These are phyloP conservation scores for Zizania latifolia DNA, from an alignment of 176 grass and related monocot species.

Conservation along the genomic window DNA sequence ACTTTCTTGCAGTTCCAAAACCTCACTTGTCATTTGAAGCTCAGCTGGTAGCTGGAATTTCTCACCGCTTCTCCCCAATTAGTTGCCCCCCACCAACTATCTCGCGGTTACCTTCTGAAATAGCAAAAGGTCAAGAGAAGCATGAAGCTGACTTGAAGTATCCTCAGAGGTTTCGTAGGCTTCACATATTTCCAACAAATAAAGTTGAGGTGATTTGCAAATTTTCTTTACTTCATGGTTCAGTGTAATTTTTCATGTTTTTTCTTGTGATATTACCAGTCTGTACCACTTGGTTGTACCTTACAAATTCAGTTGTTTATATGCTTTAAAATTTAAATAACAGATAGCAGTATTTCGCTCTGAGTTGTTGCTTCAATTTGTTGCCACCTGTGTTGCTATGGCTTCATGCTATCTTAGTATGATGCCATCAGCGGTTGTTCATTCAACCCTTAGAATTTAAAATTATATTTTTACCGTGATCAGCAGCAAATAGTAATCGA, in stretches of 20 bases:
- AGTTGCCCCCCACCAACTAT: slow-evolving; percentile 49
- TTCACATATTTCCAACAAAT: slow-evolving; percentile 82
- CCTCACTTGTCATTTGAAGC: slow-evolving; percentile 90
- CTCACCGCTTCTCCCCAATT: slow-evolving; percentile 61
- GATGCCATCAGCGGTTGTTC: background rate
- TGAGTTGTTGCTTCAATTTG: background rate
- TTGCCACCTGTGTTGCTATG: background rate
- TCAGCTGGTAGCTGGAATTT: slow-evolving; percentile 84
- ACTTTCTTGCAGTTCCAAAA: slow-evolving; percentile 68
- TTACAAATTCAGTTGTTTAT: background rate
- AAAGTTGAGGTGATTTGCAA: slow-evolving; percentile 74
- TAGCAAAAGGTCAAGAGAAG: slow-evolving; percentile 68
- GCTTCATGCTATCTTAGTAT: background rate
- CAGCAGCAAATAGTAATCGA: no score
- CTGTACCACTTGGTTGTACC: background rate
- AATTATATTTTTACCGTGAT: background rate
- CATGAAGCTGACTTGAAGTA: slow-evolving; percentile 81
- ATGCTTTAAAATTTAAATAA: background rate
- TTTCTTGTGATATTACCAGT: slow-evolving; percentile 5
- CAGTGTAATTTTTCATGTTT: slow-evolving; percentile 5
- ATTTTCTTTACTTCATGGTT: slow-evolving; percentile 9
- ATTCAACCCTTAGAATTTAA: background rate
- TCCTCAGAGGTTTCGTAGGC: slow-evolving; percentile 75
- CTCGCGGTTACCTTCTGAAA: slow-evolving; percentile 47
- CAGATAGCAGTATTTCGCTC: background rate